Evolutionary conservation across 805 yeast genomes (phyloP), one percentile per base, ranked within the genome.

Genomic region (Metschnikowia sp.): DNA sequence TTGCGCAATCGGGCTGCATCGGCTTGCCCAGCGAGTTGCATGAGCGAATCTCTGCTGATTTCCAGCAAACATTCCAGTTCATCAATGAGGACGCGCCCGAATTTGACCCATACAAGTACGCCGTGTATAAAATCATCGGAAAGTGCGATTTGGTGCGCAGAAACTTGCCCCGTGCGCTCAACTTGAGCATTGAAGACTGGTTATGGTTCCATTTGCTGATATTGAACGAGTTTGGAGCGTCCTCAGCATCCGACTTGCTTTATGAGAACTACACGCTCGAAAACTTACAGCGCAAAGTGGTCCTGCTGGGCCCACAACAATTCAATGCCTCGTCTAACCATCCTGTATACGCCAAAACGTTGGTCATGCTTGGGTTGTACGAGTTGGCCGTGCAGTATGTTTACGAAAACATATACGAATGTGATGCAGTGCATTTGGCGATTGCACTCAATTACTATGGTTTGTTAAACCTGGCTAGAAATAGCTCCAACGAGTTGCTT

Each of bases 161-260:
- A 65, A 70, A 79, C 52, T 69, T 91, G 57, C 82, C 95, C 33
- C 64, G 82, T n/a, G 72, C 79, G 34, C 79, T 92, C 30, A 78
- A 86, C 34, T 68, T 82, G 33, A 87, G 95, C 49, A 80, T 91
- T 40, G 98, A 92, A 65, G 98, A 92, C 68, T 92, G 98, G 98
- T 65, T 92, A 42, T 92, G 99, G 99, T 81, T 87, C 62, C 97
- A 94, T 66, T 75, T 94, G 47, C 77, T 82, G 66, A 74, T 92
- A 29, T 81, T 87, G 12, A 79, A 83, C 47, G 92, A 88, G 58
- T 62, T 56, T 42, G 55, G 50, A 42, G 51, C 55, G 13, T 59
- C 57, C 12, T 35, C 53, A 8, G n/a, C 54, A 3, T 58, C 59
- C 12, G 52, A 68, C 48, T 79, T 85, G 32, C 69, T 82, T 10